Evolutionary conservation across 768 basidiomycete genomes (phyloP).

Genomic region (Pluteus cervinus): DNA sequence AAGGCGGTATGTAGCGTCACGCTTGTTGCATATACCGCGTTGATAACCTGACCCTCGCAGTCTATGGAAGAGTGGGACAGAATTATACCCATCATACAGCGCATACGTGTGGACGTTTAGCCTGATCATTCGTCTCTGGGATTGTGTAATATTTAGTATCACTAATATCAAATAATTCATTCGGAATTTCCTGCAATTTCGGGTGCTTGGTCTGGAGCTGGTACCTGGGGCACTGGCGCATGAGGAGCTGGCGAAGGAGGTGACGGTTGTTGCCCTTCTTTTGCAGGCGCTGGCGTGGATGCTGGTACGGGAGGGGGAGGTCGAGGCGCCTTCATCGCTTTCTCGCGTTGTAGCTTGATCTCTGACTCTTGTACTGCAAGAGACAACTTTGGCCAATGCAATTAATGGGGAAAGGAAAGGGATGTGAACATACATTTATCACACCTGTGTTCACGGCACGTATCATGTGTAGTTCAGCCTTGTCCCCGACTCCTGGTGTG

Average conservation of each 20-base stretch:
- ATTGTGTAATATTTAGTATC: constrained; percentile 9
- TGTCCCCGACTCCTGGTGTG: constrained; percentile 55
- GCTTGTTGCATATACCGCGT: constrained; percentile 1
- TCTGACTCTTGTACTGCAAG: constrained; percentile 78
- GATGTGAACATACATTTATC: constrained; percentile 49
- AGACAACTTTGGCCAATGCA: constrained; percentile 44
- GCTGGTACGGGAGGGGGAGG: no score
- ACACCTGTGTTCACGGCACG: constrained; percentile 82
- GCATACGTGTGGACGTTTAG: constrained; percentile 89
- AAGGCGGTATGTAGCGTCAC: constrained; percentile 48
- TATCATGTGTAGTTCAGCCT: constrained; percentile 68
- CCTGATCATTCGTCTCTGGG: constrained; percentile 10
- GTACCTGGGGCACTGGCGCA: no score
- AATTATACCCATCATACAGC: constrained; percentile 89
- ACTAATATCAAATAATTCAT: no score
- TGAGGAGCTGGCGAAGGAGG: no score
- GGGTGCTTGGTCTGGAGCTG: no score
- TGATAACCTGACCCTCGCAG: constrained; percentile 26
- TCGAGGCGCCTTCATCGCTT: constrained; percentile 15
- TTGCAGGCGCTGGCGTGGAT: no score
- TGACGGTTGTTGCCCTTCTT: no score
- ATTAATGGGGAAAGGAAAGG: neutral
- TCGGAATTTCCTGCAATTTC: no score
- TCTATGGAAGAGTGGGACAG: constrained; percentile 98
- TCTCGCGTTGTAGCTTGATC: constrained; percentile 48